Evolutionary conservation across 176 grass and related monocot species (phyloP), one percentile per base, ranked within the genome.

Genomic region (Tuctoria greenei): DNA sequence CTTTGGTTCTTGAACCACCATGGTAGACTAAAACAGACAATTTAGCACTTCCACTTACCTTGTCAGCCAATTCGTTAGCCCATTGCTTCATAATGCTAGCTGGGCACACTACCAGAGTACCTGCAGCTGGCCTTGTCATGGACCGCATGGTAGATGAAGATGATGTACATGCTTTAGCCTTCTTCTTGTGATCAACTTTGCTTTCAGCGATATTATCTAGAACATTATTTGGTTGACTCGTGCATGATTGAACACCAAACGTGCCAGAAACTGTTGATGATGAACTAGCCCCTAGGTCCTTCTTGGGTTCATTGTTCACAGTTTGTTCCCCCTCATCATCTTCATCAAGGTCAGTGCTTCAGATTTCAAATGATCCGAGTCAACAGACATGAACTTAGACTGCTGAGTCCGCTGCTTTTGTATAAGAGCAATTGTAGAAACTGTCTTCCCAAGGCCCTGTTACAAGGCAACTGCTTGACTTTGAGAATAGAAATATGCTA

Each of bases 381-480:
- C 86, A 84, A 77, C 82, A 47, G 77, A 84, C 78, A 88, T 92
- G 74, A 95, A 99, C 36, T 88, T 85, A 1, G 81, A 81, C 75
- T 99, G 96, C 52, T 99, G 68, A 82, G n/a, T 64, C 92, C 73
- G 92, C 79, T 99, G 84, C 69, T 95, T 99, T 63, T 87, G 91
- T 78, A 99, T 99, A 79, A 99, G 82, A 49, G 96, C 89, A 76
- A 99, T 99, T 72, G 81, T 99, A 54, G 96, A 99, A 54, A 99
- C 86, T 13, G 96, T 99, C 85, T 99, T 99, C 35, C 96, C 96
- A 68, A 99, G 91, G 50, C 96, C 96, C 96, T 99, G 87, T 86
- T 75, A 85, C 58, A 65, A 71, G 20, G 80, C 45, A 79, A 82
- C 61, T 74, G 57, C 43, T 76, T 73, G 27, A 42, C 24, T 78